Evolutionary conservation across 805 yeast species (phyloP).

Genomic region (Priceomyces fermenticarens): DNA sequence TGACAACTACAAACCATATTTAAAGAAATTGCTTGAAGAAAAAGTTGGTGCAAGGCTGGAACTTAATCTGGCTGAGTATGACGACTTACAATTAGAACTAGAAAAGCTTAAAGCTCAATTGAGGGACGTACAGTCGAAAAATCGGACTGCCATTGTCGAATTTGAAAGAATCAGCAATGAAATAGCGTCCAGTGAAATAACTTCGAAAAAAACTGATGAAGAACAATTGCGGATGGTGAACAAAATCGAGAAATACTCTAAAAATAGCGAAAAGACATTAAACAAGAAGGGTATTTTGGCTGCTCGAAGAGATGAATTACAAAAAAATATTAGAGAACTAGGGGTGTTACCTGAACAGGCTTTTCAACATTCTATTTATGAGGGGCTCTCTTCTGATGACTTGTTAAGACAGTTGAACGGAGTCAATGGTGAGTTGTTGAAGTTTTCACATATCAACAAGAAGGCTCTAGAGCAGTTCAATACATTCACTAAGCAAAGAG

Average conservation of each 20-base stretch:
- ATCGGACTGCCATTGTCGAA: slow-evolving; percentile 21
- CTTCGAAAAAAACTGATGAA: slow-evolving; percentile 50
- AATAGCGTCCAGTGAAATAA: slow-evolving; percentile 32
- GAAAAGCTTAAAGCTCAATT: slow-evolving; percentile 22
- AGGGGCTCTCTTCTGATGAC: slow-evolving; percentile 45
- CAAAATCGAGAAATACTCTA: slow-evolving; percentile 59
- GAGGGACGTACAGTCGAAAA: slow-evolving; percentile 24
- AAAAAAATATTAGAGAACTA: slow-evolving; percentile 69
- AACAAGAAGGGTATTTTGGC: slow-evolving; percentile 59
- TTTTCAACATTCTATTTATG: slow-evolving; percentile 43
- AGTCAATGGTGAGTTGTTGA: slow-evolving; percentile 55
- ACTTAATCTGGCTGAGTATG: slow-evolving; percentile 12
- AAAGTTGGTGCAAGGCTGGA: slow-evolving; percentile 12
- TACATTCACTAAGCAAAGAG: slow-evolving; percentile 70
- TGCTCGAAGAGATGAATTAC: slow-evolving; percentile 67
- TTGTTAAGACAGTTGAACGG: slow-evolving; percentile 52
- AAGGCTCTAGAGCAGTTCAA: slow-evolving; percentile 84
- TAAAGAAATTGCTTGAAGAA: slow-evolving; percentile 15
- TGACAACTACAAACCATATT: slow-evolving; percentile 57
- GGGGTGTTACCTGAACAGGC: slow-evolving; percentile 93
- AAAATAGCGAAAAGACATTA: slow-evolving; percentile 60
- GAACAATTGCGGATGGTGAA: slow-evolving; percentile 53
- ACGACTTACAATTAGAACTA: slow-evolving; percentile 22
- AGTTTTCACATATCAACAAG: slow-evolving; percentile 77
- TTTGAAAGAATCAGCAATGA: slow-evolving; percentile 26